Conservation (phyloP, 495 filamentous ascomycete species). For the Achaetomiella virescens region DNA sequence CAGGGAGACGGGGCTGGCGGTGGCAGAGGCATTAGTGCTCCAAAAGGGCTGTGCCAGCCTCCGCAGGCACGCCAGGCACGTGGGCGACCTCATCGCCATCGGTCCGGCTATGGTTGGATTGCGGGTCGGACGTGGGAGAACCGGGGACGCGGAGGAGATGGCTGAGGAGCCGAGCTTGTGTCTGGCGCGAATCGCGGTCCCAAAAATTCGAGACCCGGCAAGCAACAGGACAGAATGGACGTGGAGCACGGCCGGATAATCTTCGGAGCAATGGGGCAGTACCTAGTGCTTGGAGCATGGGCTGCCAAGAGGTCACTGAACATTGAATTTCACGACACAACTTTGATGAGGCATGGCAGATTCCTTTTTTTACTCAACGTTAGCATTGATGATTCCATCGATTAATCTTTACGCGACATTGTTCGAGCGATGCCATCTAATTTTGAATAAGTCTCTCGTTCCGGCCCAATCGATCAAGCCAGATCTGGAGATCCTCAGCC, state of each 20-base stretch:
- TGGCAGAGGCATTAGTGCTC: conserved; percentile 5
- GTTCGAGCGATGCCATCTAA: not conserved
- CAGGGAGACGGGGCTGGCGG: conserved; percentile 5
- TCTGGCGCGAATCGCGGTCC: not conserved
- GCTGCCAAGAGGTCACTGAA: too few species aligned
- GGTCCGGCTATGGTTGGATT: conserved; percentile 15
- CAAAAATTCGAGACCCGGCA: conserved; percentile 6
- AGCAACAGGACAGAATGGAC: not conserved
- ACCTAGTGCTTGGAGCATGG: too few species aligned
- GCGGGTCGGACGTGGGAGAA: not conserved
- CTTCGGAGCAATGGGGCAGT: not conserved
- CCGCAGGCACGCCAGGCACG: conserved; percentile 29
- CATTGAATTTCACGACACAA: too few species aligned
- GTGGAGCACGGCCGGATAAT: conserved; percentile 3
- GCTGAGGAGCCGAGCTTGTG: not conserved
- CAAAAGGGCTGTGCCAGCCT: conserved; percentile 20
- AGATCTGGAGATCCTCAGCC: conserved; percentile 23
- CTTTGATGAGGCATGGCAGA: too few species aligned
- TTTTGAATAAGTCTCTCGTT: not conserved
- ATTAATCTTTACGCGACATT: not conserved
- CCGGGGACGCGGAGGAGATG: not conserved
- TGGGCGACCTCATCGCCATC: conserved; percentile 19
- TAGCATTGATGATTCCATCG: not conserved
- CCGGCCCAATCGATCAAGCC: conserved; percentile 17
- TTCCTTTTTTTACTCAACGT: too few species aligned